Evolutionary conservation across 148 eudicot species (phyloP).

Genomic region (Pouteria glomerata): DNA sequence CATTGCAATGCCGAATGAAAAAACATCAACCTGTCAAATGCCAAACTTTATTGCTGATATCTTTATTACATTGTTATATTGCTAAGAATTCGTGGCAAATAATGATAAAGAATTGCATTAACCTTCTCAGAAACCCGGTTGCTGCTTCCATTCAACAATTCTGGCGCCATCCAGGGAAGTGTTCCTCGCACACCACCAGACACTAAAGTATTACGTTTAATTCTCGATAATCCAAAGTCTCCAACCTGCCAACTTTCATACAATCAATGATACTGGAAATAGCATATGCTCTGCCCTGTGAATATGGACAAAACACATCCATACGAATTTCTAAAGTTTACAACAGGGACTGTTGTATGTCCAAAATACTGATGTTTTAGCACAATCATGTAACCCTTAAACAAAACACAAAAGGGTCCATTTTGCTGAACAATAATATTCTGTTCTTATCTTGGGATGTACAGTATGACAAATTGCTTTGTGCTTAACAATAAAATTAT

Average conservation of each 20-base stretch:
- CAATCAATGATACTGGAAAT: neutral
- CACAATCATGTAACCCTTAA: neutral
- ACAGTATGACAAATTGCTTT: neutral
- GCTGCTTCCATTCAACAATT: slow-evolving; percentile 82
- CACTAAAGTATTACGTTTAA: slow-evolving; percentile 80
- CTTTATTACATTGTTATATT: neutral
- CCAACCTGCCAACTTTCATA: slow-evolving; percentile 55
- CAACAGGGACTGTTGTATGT: neutral
- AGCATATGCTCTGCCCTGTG: neutral
- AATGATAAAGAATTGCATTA: slow-evolving; percentile 5
- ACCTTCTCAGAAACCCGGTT: slow-evolving; percentile 85
- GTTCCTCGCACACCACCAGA: slow-evolving; percentile 97
- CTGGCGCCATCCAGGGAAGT: slow-evolving; percentile 98
- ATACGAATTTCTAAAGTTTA: neutral
- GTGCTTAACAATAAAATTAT: too few relatives aligned
- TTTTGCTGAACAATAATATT: neutral
- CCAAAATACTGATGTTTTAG: neutral
- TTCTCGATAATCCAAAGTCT: slow-evolving; percentile 87
- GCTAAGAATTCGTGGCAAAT: too few relatives aligned
- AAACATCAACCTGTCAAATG: slow-evolving; percentile 79
- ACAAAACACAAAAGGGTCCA: neutral
- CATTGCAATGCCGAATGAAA: slow-evolving; percentile 80
- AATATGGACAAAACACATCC: neutral
- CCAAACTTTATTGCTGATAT: neutral
- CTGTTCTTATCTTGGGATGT: too few relatives aligned